Percentiles rank a stretch among this genome's conserved stretches.
Conservation (phyloP, 1,284 basidiomycete genomes). For the Rugosomyces carneus region DNA sequence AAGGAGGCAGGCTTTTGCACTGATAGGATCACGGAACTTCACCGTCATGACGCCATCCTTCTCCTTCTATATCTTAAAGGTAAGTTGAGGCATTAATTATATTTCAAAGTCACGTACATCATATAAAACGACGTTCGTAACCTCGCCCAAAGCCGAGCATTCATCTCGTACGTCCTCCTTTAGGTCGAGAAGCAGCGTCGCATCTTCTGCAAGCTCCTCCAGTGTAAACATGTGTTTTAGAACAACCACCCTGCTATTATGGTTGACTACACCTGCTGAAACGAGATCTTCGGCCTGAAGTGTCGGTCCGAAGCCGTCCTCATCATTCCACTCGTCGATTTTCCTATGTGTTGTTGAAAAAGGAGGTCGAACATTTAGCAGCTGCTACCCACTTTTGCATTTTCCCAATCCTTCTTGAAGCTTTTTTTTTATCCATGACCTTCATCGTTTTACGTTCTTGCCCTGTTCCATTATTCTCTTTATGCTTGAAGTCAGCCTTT, state of each 20-base stretch:
- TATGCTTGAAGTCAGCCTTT: conserved; percentile 81
- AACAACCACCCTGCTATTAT: conserved; percentile 78
- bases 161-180: conserved; percentile 97
- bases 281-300: conserved; percentile 47
- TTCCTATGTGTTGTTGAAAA: conserved; percentile 44
- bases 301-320: conserved; percentile 75
- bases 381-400: conserved; percentile 75
- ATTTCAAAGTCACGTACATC: conserved; percentile 59
- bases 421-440: conserved; percentile 76
- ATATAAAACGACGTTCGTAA: conserved; percentile 95
- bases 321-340: conserved; percentile 81
- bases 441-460: conserved; percentile 46
- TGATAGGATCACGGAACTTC: conserved; percentile 85
- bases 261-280: conserved; percentile 33
- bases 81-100: neutral
- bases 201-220: conserved; percentile 83
- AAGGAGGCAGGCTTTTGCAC: conserved; percentile 85
- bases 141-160: conserved; percentile 85
- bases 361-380: conserved; percentile 2
- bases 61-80: conserved; percentile 61
- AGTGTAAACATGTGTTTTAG: conserved; percentile 94
- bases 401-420: conserved; percentile 75
- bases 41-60: conserved; percentile 94
- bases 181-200: conserved; percentile 83
- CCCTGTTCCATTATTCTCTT: conserved; percentile 30